Base-by-base conservation (phyloP, 106 monocot genomes). In the Alisma plantagoaquatica region DNA sequence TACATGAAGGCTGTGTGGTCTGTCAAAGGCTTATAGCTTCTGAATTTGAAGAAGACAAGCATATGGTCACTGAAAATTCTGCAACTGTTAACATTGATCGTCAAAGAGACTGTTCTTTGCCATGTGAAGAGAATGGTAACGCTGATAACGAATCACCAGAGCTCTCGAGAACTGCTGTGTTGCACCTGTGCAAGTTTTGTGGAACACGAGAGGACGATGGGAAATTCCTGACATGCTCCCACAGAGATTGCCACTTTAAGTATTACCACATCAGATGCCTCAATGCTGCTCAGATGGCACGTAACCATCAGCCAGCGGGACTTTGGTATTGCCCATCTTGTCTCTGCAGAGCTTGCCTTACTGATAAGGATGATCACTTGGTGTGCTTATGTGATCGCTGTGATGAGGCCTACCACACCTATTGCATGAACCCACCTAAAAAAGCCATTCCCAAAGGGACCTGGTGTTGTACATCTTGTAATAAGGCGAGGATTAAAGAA, bases 21-120 rank as follows among this genome's bases (percentile, higher is more conserved):
- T 96, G 89, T 43, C 62, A 84, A 23, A 70, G 61, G 32, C 84
- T 88, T 51, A 73, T 81, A 42, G n/a, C 61, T 31, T 68, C 70
- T 4, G 70, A 58, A 24, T 56, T 33, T 27, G 29, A 53, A 46
- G 47, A 51, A 61, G n/a, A n/a, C n/a, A 25, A 70, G 27, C 29
- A 23, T 3, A 68, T 72, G 16, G 67, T 27, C 29, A 52, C 20
- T 21, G 42, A 20, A 42, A n/a, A n/a, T n/a, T n/a, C n/a, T n/a
- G 65, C 25, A 35, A 41, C 49, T 27, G 46, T 10, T 3, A 29
- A 29, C 9, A 29, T 41, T 33, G 49, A 41, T 41, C 76, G 56
- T 23, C 59, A 53, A 4, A 71, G 60, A 61, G 79, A 74, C 45
- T 65, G 57, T 18, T 67, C 58, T 23, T 38, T 57, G 31, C 51